Percentiles rank a stretch among this genome's conserved stretches.
These are phyloP conservation scores for Candida manassasensis DNA, from an alignment of 805 yeast species.

Conservation along the genomic window DNA sequence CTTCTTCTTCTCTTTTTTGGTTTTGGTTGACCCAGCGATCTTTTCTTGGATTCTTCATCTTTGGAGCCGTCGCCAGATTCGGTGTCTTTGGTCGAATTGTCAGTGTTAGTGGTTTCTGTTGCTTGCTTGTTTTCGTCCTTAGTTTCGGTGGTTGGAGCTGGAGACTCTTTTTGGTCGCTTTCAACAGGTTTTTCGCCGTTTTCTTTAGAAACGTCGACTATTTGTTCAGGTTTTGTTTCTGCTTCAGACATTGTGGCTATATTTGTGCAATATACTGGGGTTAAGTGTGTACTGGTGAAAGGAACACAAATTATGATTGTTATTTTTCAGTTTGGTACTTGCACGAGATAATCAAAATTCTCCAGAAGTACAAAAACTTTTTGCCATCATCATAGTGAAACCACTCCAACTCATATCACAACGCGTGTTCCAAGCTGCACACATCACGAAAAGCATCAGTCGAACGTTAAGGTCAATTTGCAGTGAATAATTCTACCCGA, in stretches of 20 bases:
- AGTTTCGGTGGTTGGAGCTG: constrained; percentile 9
- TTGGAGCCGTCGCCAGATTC: constrained; percentile 7
- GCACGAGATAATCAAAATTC: background rate
- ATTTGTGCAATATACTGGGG: too few species aligned
- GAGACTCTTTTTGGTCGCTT: background rate
- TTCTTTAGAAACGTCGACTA: constrained; percentile 2
- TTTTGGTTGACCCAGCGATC: constrained; percentile 17
- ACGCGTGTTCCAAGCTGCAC: too few species aligned
- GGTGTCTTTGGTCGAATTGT: background rate
- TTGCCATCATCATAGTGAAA: too few species aligned
- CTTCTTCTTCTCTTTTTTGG: constrained; percentile 51
- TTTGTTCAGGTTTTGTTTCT: constrained; percentile 4
- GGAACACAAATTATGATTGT: background rate
- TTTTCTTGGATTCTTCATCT: constrained; percentile 5
- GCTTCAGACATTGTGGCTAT: constrained; percentile 1
- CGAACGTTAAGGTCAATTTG: too few species aligned
- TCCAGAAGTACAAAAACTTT: background rate
- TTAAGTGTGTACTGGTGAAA: too few species aligned
- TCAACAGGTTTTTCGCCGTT: constrained; percentile 8
- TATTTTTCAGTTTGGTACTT: constrained; percentile 1
- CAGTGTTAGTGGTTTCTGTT: constrained; percentile 5
- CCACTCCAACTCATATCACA: too few species aligned
- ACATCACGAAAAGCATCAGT: too few species aligned
- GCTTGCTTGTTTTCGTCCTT: constrained; percentile 8
- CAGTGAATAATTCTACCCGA: too few species aligned